A percentile compares a stretch with the other conserved stretches of the same genome.
phyloP scores from a whole-genome alignment of 2,329 filamentous ascomycete genomes.

The Xylaria sp. region DNA sequence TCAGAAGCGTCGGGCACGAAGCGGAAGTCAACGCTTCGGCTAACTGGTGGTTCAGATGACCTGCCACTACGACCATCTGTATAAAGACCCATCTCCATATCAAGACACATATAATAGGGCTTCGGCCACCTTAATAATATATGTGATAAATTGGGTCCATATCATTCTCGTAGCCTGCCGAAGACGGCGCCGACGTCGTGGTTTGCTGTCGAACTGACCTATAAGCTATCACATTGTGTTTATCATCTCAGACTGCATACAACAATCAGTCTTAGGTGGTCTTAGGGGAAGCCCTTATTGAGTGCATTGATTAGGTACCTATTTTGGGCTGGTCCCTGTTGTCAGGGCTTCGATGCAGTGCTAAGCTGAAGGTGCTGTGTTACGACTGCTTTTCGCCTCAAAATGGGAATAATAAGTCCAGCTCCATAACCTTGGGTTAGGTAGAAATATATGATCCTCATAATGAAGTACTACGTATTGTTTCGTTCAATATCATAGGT shows the following conservation, averaged over 20 bases:
- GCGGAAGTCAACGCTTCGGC: constrained; percentile 58
- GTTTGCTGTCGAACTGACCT: not conserved
- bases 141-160: not conserved
- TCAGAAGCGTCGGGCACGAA: constrained; percentile 68
- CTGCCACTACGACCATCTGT: not conserved
- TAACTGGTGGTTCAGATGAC: constrained; percentile 85
- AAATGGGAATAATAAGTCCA: too few relatives aligned
- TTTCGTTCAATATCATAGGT: too few relatives aligned
- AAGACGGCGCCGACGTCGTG: not conserved
- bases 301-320: too few relatives aligned
- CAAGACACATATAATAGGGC: not conserved
- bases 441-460: too few relatives aligned
- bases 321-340: too few relatives aligned
- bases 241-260: not conserved
- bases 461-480: too few relatives aligned
- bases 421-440: too few relatives aligned
- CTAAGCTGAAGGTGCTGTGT: too few relatives aligned
- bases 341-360: too few relatives aligned
- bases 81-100: too few relatives aligned
- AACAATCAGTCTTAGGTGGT: not conserved
- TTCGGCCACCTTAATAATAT: not conserved
- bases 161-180: not conserved
- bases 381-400: too few relatives aligned
- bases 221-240: not conserved
- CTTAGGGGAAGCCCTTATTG: too few relatives aligned